These are phyloP conservation scores for Penicillium riverlandense DNA, from an alignment of 495 filamentous ascomycete species.

Conservation along the genomic window DNA sequence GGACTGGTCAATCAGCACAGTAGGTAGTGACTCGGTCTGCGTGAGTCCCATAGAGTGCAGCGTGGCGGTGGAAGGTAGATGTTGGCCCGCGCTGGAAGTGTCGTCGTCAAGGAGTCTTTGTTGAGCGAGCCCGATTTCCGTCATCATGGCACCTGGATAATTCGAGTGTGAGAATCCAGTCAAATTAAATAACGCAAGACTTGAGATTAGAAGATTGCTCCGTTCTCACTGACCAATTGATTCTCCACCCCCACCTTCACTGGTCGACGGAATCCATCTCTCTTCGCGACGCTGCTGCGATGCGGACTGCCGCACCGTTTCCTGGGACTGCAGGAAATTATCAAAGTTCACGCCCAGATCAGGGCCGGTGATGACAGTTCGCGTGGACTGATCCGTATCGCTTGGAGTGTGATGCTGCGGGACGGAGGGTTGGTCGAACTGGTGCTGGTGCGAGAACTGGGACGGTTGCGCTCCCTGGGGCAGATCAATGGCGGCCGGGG, in stretches of 20 bases:
- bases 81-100: constrained; percentile 8
- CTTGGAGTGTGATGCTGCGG: constrained; percentile 4
- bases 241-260: constrained; percentile 14
- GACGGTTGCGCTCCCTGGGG: constrained; percentile 4
- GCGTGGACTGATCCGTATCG: constrained; percentile 3
- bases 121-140: constrained; percentile 32
- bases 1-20: constrained; percentile 1
- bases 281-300: constrained; percentile 35
- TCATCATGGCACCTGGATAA: constrained; percentile 29
- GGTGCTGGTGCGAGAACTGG: constrained; percentile 5
- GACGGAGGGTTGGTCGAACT: constrained; percentile 8
- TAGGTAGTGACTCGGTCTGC: constrained; percentile 13
- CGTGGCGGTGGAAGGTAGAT: constrained; percentile 10
- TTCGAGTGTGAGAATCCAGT: not conserved
- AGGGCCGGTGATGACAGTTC: constrained; percentile 3
- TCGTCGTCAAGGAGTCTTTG: constrained; percentile 29
- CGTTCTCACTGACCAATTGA: constrained; percentile 25
- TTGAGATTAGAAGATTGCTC: no score
- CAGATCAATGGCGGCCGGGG: constrained; percentile 14
- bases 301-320: constrained; percentile 6
- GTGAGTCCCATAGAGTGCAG: constrained; percentile 11
- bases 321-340: constrained; percentile 31
- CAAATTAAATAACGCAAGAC: no score
- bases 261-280: constrained; percentile 28
- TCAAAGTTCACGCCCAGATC: constrained; percentile 32